Evolutionary conservation across 148 eudicot species (phyloP), one percentile per base, ranked within the genome.

Genomic region (Camellia lanceoleosa): DNA sequence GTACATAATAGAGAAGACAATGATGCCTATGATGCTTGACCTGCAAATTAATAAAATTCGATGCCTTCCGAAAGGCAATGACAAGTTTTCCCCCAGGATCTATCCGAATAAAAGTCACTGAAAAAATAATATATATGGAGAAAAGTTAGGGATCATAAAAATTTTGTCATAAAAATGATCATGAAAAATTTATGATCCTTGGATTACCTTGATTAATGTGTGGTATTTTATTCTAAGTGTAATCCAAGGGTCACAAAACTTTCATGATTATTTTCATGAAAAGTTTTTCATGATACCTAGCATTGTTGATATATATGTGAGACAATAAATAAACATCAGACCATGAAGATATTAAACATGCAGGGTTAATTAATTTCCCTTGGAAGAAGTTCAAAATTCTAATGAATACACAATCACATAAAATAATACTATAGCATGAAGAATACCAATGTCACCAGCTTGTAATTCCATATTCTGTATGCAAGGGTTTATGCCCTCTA

Each of bases 401-500:
- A 8, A 51, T 30, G 8, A 9, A 16, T 49, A 51, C 20, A 8
- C 18, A 76, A 20, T 19, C 71, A 76, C 42, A 62, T 44, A 44
- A 43, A 61, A 1, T 43, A 61, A 66, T 63, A 6, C 19, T 20
- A 81, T 9, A 60, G 51, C 47, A 54, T 59, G 41, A 81, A 76
- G 38, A 67, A 75, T 93, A 96, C 99, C 99, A 71, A 97, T 96
- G 81, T 96, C 99, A 15, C 99, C 99, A 74, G 99, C 99, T 89
- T 96, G 92, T 87, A 96, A 82, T 78, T 92, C 90, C 99, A 96
- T 92, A 88, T 90, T 82, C 81, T 96, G 98, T 79, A 96, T 96
- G 86, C 99, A 96, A 73, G 95, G 97, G 79, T 97, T 93, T 66
- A 96, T 97, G 61, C 99, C 99, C 90, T 96, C 99, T 88, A 96